Percentiles rank a stretch among this genome's conserved stretches.
These are phyloP conservation scores for Chaetomium strumarium DNA, from an alignment of 2,329 filamentous ascomycete species.

Conservation along the genomic window DNA sequence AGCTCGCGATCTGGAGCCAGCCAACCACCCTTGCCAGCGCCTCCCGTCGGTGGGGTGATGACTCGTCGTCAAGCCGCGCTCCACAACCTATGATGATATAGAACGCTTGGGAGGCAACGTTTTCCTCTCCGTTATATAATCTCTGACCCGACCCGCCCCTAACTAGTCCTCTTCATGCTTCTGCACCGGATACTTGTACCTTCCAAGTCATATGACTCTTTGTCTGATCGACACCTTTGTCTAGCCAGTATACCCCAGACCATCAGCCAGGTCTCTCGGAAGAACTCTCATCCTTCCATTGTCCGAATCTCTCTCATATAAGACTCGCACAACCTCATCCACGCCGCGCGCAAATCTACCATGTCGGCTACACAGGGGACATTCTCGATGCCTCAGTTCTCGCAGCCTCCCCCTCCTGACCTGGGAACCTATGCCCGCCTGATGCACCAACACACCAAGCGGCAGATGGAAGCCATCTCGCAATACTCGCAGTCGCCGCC, in stretches of 20 bases:
- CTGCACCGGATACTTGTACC: too few relatives aligned
- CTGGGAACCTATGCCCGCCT: constrained; percentile 46
- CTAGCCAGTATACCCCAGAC: not conserved
- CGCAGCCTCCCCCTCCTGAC: constrained; percentile 27
- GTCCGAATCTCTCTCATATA: too few relatives aligned
- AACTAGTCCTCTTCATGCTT: too few relatives aligned
- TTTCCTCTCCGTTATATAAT: constrained; percentile 8
- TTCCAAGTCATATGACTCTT: too few relatives aligned
- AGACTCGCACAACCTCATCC: not conserved
- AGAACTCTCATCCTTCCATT: not conserved
- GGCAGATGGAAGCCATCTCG: constrained; percentile 56
- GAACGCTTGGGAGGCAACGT: too few relatives aligned
- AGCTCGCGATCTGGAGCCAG: too few relatives aligned
- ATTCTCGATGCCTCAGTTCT: constrained; percentile 21
- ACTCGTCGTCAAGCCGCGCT: too few relatives aligned
- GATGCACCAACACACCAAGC: constrained; percentile 61
- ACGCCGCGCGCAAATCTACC: not conserved
- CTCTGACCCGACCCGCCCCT: too few relatives aligned
- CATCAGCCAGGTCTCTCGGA: not conserved
- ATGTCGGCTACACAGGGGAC: constrained; percentile 12
- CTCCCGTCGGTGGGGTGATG: too few relatives aligned
- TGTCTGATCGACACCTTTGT: too few relatives aligned
- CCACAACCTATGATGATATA: too few relatives aligned
- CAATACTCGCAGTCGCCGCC: constrained; percentile 32
- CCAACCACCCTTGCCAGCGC: too few relatives aligned